A percentile compares a stretch with the other conserved stretches of the same genome.
These are phyloP conservation scores for Nothomitra cinnamomea DNA, from an alignment of 2,329 filamentous ascomycete genomes.

Conservation along the genomic window DNA sequence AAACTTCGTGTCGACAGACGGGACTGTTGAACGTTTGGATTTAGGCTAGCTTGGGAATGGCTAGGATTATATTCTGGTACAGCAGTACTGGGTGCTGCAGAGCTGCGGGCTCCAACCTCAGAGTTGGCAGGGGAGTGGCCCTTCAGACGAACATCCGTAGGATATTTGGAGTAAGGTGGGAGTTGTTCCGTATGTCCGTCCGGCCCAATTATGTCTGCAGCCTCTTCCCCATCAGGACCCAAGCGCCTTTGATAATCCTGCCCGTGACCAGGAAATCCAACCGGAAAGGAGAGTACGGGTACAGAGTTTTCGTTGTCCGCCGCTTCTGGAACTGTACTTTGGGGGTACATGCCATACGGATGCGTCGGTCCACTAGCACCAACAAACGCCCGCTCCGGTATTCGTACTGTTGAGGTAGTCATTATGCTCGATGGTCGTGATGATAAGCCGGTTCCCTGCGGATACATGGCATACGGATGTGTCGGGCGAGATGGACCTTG, in stretches of 20 bases:
- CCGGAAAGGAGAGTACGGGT: conserved; percentile 31
- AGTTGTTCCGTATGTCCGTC: conserved; percentile 82
- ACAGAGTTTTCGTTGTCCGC: conserved; percentile 17
- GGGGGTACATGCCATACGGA: conserved; percentile 73
- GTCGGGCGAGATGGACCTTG: conserved; percentile 56
- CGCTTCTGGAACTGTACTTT: conserved; percentile 51
- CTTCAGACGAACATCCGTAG: conserved; percentile 54
- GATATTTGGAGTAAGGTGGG: conserved; percentile 81
- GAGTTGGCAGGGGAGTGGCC: conserved; percentile 14
- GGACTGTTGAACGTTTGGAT: neutral
- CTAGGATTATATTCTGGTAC: conserved; percentile 7
- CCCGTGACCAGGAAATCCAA: conserved; percentile 56
- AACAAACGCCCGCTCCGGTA: conserved; percentile 39
- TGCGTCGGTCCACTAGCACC: conserved; percentile 55
- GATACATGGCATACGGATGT: conserved; percentile 73
- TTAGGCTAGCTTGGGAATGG: neutral
- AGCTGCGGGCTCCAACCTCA: conserved; percentile 7
- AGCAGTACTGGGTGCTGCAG: conserved; percentile 13
- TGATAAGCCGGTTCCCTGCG: conserved; percentile 43
- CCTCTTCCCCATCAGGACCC: conserved; percentile 68
- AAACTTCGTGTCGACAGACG: neutral
- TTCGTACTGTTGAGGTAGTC: conserved; percentile 51
- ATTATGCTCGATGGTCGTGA: conserved; percentile 45
- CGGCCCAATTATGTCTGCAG: conserved; percentile 72
- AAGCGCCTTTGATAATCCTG: conserved; percentile 54